These are phyloP conservation scores for Pleurozium schreberi DNA, from an alignment of 225 moss, liverwort and hornwort genomes.

Conservation along the genomic window DNA sequence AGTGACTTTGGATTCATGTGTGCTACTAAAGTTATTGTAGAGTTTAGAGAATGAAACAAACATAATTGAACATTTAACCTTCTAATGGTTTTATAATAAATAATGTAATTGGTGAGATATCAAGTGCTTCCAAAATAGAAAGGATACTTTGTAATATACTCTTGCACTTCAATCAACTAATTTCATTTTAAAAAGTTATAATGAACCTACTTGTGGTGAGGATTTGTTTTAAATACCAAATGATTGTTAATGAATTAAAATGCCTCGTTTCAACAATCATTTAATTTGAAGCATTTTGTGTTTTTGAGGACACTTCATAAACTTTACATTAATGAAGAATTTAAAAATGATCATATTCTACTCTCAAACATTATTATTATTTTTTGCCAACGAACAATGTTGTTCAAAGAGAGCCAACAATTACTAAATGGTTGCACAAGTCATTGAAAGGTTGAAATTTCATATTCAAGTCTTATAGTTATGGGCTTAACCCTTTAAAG, in stretches of 20 bases:
- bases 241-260: too few relatives aligned
- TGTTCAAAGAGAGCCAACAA: neutral
- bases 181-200: neutral
- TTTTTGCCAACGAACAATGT: neutral
- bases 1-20: neutral
- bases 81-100: neutral
- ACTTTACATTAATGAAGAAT: neutral
- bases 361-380: too few relatives aligned
- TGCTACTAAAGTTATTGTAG: neutral
- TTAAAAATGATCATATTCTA: too few relatives aligned
- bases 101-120: neutral
- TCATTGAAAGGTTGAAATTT: neutral
- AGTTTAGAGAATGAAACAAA: neutral
- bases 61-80: too few relatives aligned
- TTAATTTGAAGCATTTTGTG: neutral
- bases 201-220: neutral
- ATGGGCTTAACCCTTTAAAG: too few relatives aligned
- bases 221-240: neutral
- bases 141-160: neutral
- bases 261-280: neutral
- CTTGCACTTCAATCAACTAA: neutral
- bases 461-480: neutral
- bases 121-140: neutral
- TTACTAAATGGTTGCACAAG: neutral
- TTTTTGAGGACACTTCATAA: neutral